A percentile compares a stretch with the other conserved stretches of the same genome.
phyloP scores from a whole-genome alignment of 805 yeast species.

The Metschnikowia colocasiae region DNA sequence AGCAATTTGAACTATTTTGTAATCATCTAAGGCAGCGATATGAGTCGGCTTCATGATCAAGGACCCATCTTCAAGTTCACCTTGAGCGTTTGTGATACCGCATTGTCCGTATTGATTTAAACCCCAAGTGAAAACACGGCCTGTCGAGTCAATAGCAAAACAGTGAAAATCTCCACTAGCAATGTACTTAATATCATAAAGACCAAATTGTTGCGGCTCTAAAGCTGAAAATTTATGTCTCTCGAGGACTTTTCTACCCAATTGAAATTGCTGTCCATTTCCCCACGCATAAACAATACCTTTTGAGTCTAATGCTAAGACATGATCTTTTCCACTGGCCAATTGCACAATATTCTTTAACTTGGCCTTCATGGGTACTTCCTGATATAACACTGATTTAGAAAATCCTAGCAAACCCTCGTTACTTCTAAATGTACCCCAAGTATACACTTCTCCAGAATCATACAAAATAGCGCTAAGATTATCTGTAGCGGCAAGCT shows the following conservation, averaged over 20 bases:
- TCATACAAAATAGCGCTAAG: slow-evolving; percentile 75
- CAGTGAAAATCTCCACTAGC: slow-evolving; percentile 96
- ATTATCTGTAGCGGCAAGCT: slow-evolving; percentile 89
- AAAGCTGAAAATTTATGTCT: slow-evolving; percentile 69
- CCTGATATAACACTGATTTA: slow-evolving; percentile 60
- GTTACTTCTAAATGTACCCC: slow-evolving; percentile 96
- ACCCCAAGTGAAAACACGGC: slow-evolving; percentile 86
- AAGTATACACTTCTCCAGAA: slow-evolving; percentile 87
- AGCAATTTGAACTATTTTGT: slow-evolving; percentile 56
- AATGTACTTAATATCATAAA: slow-evolving; percentile 71
- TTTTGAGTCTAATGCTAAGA: slow-evolving; percentile 74
- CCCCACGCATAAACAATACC: slow-evolving; percentile 98
- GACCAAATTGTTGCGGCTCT: slow-evolving; percentile 80
- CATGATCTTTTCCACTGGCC: slow-evolving; percentile 91
- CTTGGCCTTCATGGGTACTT: slow-evolving; percentile 56
- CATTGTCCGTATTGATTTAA: slow-evolving; percentile 96
- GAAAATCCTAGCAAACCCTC: slow-evolving; percentile 89
- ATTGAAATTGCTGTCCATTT: slow-evolving; percentile 87
- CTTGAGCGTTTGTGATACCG: slow-evolving; percentile 59
- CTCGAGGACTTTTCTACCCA: slow-evolving; percentile 82
- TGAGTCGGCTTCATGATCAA: slow-evolving; percentile 73
- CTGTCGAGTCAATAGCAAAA: slow-evolving; percentile 78
- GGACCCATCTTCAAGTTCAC: slow-evolving; percentile 80
- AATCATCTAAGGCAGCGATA: slow-evolving; percentile 59
- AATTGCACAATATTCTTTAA: slow-evolving; percentile 72